These are phyloP conservation scores for Rubia tinctorum DNA, from an alignment of 305 asterid genomes.

Conservation along the genomic window DNA sequence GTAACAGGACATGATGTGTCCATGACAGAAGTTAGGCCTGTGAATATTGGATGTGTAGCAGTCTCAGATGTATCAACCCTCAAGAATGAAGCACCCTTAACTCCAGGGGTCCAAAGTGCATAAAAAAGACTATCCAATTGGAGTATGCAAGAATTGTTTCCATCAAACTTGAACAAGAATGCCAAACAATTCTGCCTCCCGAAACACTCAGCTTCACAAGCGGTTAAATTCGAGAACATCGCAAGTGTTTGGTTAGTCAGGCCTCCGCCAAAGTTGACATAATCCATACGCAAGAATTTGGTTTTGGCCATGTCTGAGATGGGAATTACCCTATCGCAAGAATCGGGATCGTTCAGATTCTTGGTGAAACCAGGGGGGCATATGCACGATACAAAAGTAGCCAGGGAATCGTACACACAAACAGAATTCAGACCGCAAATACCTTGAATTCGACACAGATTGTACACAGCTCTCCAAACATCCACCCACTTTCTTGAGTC, in stretches of 20 bases:
- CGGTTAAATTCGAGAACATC: neutral
- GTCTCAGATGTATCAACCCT: neutral
- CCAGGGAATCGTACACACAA: neutral
- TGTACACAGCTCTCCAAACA: neutral
- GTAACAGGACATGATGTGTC: conserved; percentile 3
- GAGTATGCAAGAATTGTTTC: neutral
- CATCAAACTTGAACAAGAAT: neutral
- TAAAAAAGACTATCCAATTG: neutral
- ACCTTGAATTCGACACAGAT: conserved; percentile 5
- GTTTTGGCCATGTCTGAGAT: neutral
- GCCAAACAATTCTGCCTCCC: neutral
- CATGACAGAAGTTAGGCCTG: neutral
- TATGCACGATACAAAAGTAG: neutral
- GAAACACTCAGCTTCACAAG: neutral
- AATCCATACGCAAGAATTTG: neutral
- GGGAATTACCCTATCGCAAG: neutral
- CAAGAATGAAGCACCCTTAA: neutral
- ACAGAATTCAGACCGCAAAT: neutral
- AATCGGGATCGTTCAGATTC: neutral
- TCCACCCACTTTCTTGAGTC: neutral
- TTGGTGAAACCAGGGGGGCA: neutral
- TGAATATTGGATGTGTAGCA: neutral
- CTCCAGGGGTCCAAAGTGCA: neutral
- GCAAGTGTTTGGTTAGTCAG: neutral
- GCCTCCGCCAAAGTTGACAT: neutral